These are phyloP conservation scores for Fabrea salina DNA, from an alignment of 169 alveolate species.

Conservation along the genomic window DNA sequence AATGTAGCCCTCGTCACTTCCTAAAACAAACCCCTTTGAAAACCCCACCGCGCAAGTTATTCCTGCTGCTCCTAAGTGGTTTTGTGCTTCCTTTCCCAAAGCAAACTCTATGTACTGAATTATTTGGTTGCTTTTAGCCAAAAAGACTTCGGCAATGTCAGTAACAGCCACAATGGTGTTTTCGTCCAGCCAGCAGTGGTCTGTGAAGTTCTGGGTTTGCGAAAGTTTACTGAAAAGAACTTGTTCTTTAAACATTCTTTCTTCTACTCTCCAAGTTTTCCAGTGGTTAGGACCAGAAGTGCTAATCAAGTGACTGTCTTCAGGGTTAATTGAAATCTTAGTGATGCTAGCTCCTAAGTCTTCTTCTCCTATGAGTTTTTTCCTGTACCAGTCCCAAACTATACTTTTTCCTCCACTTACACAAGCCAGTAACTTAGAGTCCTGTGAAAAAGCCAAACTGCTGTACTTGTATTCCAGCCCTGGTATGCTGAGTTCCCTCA, in stretches of 20 bases:
- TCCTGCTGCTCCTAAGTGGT: not conserved
- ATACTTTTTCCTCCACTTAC: constrained; percentile 23
- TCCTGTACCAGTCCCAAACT: constrained; percentile 26
- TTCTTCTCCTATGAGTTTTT: constrained; percentile 7
- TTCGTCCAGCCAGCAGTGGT: constrained; percentile 39
- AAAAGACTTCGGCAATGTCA: constrained; percentile 24
- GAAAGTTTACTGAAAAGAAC: not conserved
- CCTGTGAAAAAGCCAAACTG: constrained; percentile 30
- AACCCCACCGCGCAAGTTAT: not conserved
- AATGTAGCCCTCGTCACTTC: constrained; percentile 24
- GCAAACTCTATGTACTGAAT: constrained; percentile 9
- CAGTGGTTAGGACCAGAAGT: constrained; percentile 36
- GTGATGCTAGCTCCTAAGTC: constrained; percentile 31
- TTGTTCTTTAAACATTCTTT: constrained; percentile 17
- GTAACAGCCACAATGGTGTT: constrained; percentile 14
- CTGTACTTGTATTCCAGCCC: not conserved
- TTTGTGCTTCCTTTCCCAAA: not conserved
- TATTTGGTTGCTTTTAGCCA: constrained; percentile 23
- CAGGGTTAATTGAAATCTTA: constrained; percentile 35
- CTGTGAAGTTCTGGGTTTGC: constrained; percentile 24
- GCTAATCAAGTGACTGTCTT: constrained; percentile 9
- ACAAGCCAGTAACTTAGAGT: constrained; percentile 25
- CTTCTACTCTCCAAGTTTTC: constrained; percentile 33
- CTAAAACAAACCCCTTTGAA: constrained; percentile 15
- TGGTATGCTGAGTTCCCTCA: constrained; percentile 1